These are phyloP conservation scores for Fusarium sulawesiense DNA, from an alignment of 2,329 filamentous ascomycete species.

Conservation along the genomic window DNA sequence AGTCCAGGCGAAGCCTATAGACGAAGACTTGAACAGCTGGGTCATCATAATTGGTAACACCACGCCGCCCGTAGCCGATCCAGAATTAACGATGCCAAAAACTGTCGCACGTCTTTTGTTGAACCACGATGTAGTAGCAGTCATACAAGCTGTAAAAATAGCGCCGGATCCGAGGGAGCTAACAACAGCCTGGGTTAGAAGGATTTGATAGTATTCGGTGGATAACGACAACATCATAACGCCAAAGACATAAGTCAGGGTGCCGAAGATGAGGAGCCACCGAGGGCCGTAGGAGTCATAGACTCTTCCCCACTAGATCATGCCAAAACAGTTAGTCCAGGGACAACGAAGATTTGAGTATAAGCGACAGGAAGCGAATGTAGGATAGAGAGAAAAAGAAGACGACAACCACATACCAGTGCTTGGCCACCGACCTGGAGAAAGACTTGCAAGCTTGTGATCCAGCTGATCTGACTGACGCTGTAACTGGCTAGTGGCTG, in stretches of 20 bases:
- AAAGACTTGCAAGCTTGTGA: not conserved
- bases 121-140: not conserved
- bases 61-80: not conserved
- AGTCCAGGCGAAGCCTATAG: not conserved
- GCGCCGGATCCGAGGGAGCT: not conserved
- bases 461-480: not conserved
- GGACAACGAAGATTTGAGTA: no score
- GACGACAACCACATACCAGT: not conserved
- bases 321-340: no score
- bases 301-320: not conserved
- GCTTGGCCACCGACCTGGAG: not conserved
- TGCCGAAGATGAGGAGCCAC: not conserved
- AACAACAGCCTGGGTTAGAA: fast-evolving
- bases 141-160: not conserved
- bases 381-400: no score
- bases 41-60: not conserved
- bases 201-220: not conserved
- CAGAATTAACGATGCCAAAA: not conserved
- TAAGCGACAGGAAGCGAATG: fast-evolving
- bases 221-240: not conserved
- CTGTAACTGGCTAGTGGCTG: not conserved
- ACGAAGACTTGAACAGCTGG: not conserved
- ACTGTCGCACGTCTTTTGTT: not conserved
- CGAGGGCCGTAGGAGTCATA: constrained; percentile 8
- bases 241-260: not conserved